Evolutionary conservation across 495 filamentous ascomycete species (phyloP), one percentile per base, ranked within the genome.

Genomic region (Penicillium riverlandense): DNA sequence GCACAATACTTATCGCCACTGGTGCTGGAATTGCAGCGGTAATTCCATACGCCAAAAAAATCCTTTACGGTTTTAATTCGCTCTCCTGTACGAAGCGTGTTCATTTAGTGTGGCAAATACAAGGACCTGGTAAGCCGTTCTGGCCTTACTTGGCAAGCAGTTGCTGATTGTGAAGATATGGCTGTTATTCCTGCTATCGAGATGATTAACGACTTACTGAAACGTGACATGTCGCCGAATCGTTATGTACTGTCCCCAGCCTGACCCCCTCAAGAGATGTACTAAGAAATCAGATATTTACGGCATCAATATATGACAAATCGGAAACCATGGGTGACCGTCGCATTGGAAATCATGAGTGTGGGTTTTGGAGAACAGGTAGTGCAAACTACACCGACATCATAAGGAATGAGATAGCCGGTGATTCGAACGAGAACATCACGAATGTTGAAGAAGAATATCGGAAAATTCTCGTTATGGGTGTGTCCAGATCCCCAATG

Each of bases 101-200:
- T 11, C 49, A 62, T 52, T 37, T 70, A n/a, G 53, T 70, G 8
- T 68, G 50, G 58, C 47, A 67, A 33, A 30, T 69, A 30, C 36
- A 58, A 11, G 7, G 7, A 7, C 30, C 11, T 11, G 7, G 30
- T 32, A 11, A 32, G 30, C 11, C n/a, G n/a, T 32, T 32, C 11
- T 32, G 30, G 30, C 30, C 11, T 7, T 32, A 32, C 30, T 32
- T n/a, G 11, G 30, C 30, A 32, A 11, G 11, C 7, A 32, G 11
- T 32, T 7, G 7, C 30, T 11, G 11, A 11, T 7, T 7, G 7
- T 32, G 11, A 32, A 7, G 30, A 11, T 32, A 32, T 32, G 11
- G 30, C 7, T 32, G 30, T 32, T n/a, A n/a, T n/a, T n/a, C n/a
- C n/a, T 32, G 30, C 30, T 11, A 32, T 32, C 11, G 7, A 7